phyloP scores from a whole-genome alignment of 2,329 filamentous ascomycete species.

The Phoma sp. region DNA sequence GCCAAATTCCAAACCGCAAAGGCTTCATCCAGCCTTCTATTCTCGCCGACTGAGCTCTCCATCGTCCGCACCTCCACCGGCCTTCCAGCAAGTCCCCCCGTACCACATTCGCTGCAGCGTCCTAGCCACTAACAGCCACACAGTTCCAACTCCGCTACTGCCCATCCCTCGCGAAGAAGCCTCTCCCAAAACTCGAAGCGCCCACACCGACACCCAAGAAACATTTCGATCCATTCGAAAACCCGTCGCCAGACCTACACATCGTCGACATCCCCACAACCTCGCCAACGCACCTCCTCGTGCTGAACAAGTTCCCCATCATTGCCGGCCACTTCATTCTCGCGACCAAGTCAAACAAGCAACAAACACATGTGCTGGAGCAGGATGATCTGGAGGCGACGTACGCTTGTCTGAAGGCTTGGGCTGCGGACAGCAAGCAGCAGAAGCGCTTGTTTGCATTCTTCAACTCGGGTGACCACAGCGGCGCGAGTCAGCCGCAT shows the following conservation, averaged over 20 bases:
- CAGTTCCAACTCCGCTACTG: conserved; percentile 78
- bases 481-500: conserved; percentile 74
- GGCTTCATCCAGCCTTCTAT: conserved; percentile 42
- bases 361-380: conserved; percentile 70
- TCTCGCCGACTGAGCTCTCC: conserved; percentile 49
- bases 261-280: conserved; percentile 57
- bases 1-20: conserved; percentile 47
- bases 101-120: conserved; percentile 4
- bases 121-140: conserved; percentile 18
- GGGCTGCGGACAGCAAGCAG: conserved; percentile 45
- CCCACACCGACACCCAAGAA: conserved; percentile 22
- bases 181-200: conserved; percentile 52
- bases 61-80: conserved; percentile 45
- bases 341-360: conserved; percentile 66
- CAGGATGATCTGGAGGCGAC: conserved; percentile 65
- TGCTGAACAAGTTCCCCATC: conserved; percentile 78
- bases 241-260: conserved; percentile 61
- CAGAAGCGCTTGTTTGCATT: conserved; percentile 64
- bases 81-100: conserved; percentile 43
- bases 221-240: conserved; percentile 66
- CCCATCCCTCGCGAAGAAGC: conserved; percentile 71
- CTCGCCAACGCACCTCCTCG: conserved; percentile 63
- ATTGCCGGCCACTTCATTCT: conserved; percentile 75
- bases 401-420: conserved; percentile 66
- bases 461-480: conserved; percentile 73